Evolutionary conservation across 352 stramenopile species (phyloP), one percentile per base, ranked within the genome.

Genomic region (Pythium utonaiense): DNA sequence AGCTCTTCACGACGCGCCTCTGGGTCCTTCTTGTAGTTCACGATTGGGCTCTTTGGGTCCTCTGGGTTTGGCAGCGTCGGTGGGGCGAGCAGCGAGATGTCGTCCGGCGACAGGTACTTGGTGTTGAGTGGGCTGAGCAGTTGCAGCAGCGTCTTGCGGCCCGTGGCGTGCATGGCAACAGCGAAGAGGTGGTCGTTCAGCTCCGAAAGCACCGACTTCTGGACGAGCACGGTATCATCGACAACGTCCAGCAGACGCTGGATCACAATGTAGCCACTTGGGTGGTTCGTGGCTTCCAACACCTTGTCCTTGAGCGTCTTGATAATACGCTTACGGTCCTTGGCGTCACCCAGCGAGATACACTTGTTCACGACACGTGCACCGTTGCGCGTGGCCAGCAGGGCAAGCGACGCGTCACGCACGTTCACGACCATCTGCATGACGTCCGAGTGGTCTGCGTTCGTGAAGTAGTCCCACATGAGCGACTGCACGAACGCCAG

Each of bases 311-410:
- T 96, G 16, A 97, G 71, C 33, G 77, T 71, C 73, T 96, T 96
- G 69, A 96, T 92, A 64, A 96, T 90, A 38, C 85, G 83, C 74
- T 97, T 97, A 51, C 88, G 85, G 68, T 96, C 89, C 71, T 97
- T 97, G 8, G 88, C 82, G 1, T 78, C 76, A 45, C 86, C 86
- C 10, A 96, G 60, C 10, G 84, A 84, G 24, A 96, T 73, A 65
- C 86, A 95, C 69, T 84, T 88, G 75, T 88, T 92, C 40, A 95
- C 87, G 10, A 93, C 83, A 45, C 86, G 85, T 31, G 88, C 91
- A 24, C 89, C 89, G 38, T 92, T 89, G 59, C 87, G 78, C n/a
- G 88, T 96, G 12, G 86, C 88, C 24, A 96, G 70, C 50, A 97
- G 74, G 5, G 86, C 81, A 27, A 96, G 62, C 62, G 86, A 91